Evolutionary conservation across 441 rosid species (phyloP).

Genomic region (Manihot esculenta): DNA sequence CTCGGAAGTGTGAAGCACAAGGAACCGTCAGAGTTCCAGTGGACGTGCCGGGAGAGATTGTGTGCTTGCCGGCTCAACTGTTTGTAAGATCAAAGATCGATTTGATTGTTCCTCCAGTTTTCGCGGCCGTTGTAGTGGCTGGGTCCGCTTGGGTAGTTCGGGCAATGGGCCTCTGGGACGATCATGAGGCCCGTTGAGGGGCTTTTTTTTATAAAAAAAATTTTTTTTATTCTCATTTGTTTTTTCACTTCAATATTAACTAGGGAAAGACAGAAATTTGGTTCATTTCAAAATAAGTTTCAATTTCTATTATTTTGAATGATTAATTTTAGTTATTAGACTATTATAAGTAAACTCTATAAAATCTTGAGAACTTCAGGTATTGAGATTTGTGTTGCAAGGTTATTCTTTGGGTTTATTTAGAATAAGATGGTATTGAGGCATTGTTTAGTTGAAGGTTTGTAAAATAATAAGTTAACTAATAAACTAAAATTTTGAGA

Average conservation of each 20-base stretch:
- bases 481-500: too few species aligned
- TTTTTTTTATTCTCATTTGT: neutral
- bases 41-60: conserved; percentile 63
- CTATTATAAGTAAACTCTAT: too few species aligned
- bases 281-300: too few species aligned
- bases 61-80: conserved; percentile 68
- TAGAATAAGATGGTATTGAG: too few species aligned
- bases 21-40: conserved; percentile 59
- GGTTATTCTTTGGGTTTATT: too few species aligned
- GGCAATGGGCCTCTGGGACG: conserved; percentile 47
- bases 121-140: conserved; percentile 77
- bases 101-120: conserved; percentile 69
- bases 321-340: too few species aligned
- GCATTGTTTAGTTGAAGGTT: too few species aligned
- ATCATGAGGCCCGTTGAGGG: conserved; percentile 28
- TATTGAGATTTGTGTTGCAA: too few species aligned
- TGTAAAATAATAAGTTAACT: too few species aligned
- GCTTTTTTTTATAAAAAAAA: neutral
- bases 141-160: conserved; percentile 69
- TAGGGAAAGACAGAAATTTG: too few species aligned
- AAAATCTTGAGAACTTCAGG: too few species aligned
- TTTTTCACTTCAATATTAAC: neutral
- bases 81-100: conserved; percentile 63
- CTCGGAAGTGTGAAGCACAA: conserved; percentile 48
- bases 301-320: too few species aligned